Conservation (phyloP, 352 stramenopile genomes). For the Phytophthora quininea region DNA sequence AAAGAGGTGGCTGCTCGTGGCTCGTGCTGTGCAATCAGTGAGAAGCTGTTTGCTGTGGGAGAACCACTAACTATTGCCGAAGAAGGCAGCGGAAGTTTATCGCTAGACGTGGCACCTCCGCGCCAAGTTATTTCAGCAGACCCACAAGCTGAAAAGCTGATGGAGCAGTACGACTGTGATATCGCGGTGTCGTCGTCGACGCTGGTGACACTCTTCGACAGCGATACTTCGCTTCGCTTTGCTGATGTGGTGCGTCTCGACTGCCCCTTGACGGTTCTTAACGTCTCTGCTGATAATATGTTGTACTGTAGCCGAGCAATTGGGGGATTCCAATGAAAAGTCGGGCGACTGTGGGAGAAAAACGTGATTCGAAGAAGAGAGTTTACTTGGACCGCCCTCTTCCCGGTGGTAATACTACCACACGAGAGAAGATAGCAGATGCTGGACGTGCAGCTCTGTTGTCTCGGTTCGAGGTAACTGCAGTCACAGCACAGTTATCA, state of each 20-base stretch:
- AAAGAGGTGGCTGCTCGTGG: conserved; percentile 59
- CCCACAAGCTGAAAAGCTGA: conserved; percentile 53
- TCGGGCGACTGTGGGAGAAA: conserved; percentile 35
- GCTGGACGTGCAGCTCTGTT: conserved; percentile 33
- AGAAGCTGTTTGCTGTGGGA: conserved; percentile 6
- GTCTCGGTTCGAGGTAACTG: conserved; percentile 36
- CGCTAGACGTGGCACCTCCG: conserved; percentile 20
- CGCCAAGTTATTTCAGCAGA: conserved; percentile 65
- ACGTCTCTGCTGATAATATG: not conserved
- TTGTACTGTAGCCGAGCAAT: conserved; percentile 27
- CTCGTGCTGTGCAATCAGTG: conserved; percentile 25
- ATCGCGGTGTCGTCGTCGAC: conserved; percentile 73
- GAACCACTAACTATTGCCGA: conserved; percentile 13
- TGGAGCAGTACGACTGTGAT: conserved; percentile 76
- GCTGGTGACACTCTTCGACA: conserved; percentile 74
- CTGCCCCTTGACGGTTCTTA: not conserved
- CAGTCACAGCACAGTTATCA: not conserved
- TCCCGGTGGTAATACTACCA: conserved; percentile 26
- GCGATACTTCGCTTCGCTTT: conserved; percentile 37
- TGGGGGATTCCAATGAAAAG: conserved; percentile 72
- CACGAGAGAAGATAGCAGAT: conserved; percentile 40
- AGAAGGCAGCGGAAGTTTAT: conserved; percentile 20
- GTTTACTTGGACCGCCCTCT: conserved; percentile 65
- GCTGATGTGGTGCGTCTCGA: conserved; percentile 31
- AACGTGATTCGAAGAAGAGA: conserved; percentile 40